These are phyloP conservation scores for Penicillium sp. DNA, from an alignment of 2,329 filamentous ascomycete genomes.

Conservation along the genomic window DNA sequence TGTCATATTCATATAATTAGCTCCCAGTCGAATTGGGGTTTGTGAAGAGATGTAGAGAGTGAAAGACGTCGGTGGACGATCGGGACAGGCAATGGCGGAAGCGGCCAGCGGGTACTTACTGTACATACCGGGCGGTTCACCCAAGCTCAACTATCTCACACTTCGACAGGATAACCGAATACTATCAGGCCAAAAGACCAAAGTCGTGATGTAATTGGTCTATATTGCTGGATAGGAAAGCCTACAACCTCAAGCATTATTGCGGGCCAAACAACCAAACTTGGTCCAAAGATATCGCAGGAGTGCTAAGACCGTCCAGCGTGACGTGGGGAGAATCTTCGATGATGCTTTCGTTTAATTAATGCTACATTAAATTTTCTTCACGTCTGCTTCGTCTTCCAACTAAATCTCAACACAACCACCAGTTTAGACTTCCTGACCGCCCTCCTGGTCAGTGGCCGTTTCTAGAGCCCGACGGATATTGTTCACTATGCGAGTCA, in stretches of 20 bases:
- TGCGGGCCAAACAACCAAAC: not conserved
- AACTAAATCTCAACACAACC: not conserved
- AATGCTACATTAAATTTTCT: not conserved
- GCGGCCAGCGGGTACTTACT: no score
- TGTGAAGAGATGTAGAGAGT: not conserved
- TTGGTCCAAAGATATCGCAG: not conserved
- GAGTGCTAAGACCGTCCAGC: not conserved
- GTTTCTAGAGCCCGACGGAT: constrained; percentile 15
- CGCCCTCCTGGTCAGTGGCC: not conserved
- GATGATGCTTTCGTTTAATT: not conserved
- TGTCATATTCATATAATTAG: not conserved
- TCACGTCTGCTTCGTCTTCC: not conserved
- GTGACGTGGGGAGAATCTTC: not conserved
- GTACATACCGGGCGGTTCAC: no score
- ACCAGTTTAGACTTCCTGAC: not conserved
- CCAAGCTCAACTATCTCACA: no score
- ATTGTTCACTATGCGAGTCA: constrained; percentile 14
- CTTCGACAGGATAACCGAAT: not conserved
- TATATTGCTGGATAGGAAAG: no score
- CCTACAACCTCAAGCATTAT: no score
- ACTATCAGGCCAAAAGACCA: not conserved
- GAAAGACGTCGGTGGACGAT: not conserved
- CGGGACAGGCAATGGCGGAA: not conserved
- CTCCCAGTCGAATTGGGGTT: not conserved
- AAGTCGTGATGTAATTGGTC: not conserved